These are phyloP conservation scores for Pogostemon cablin DNA, from an alignment of 257 asterid genomes.

Conservation along the genomic window DNA sequence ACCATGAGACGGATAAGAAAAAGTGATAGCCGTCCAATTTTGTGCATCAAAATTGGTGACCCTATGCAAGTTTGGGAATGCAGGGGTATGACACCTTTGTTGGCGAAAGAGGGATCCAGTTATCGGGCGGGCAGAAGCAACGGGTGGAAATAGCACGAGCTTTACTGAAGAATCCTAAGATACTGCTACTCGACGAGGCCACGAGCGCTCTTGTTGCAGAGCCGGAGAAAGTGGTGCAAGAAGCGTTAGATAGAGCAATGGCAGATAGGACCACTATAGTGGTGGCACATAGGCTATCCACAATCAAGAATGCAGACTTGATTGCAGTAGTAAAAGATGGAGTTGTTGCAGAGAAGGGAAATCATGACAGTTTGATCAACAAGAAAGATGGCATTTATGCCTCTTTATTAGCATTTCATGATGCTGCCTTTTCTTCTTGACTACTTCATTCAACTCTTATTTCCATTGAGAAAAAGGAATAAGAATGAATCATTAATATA, in stretches of 20 bases:
- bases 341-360: slow-evolving; percentile 51
- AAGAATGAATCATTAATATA: too few relatives aligned
- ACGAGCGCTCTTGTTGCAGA: slow-evolving; percentile 63
- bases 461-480: too few relatives aligned
- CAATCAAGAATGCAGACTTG: slow-evolving; percentile 53
- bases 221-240: slow-evolving; percentile 56
- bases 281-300: slow-evolving; percentile 65
- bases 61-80: too few relatives aligned
- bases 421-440: slow-evolving; percentile 10
- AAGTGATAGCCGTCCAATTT: too few relatives aligned
- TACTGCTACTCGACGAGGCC: slow-evolving; percentile 60
- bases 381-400: slow-evolving; percentile 51
- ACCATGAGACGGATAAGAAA: too few relatives aligned
- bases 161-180: slow-evolving; percentile 49
- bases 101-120: slow-evolving; percentile 59
- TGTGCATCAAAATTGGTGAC: too few relatives aligned
- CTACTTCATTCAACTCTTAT: not conserved
- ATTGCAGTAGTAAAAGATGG: slow-evolving; percentile 55
- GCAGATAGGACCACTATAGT: slow-evolving; percentile 53
- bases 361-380: slow-evolving; percentile 42
- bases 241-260: slow-evolving; percentile 48
- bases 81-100: slow-evolving; percentile 60
- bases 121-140: slow-evolving; percentile 66
- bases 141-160: slow-evolving; percentile 71
- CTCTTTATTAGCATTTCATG: slow-evolving; percentile 45